Evolutionary conservation across 768 basidiomycete genomes (phyloP).

Genomic region (Tubosaeta sp.): DNA sequence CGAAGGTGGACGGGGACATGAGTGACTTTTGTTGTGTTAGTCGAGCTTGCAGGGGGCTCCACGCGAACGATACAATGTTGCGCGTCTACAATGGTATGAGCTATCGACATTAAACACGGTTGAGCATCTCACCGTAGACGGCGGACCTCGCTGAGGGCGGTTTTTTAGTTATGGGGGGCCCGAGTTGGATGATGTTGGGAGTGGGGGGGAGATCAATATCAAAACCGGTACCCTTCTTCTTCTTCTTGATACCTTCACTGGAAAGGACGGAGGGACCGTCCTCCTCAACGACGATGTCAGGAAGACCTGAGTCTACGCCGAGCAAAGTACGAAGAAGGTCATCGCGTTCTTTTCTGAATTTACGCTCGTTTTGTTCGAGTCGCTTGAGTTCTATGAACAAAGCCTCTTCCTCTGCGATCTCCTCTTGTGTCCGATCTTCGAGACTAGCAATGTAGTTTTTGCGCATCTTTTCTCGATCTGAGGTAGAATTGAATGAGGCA

Average conservation of each 20-base stretch:
- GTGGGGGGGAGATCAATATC: conserved; percentile 35
- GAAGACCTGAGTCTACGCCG: conserved; percentile 83
- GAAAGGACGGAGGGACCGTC: conserved; percentile 50
- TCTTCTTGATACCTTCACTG: conserved; percentile 51
- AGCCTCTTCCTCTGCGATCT: conserved; percentile 93
- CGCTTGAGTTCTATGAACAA: conserved; percentile 90
- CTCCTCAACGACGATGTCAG: conserved; percentile 61
- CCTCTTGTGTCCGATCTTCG: conserved; percentile 83
- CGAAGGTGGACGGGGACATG: conserved; percentile 81
- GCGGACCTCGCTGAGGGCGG: conserved; percentile 50
- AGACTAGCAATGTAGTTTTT: conserved; percentile 84
- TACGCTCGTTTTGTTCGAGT: conserved; percentile 88
- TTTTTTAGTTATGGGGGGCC: conserved; percentile 35
- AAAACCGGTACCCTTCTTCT: conserved; percentile 34
- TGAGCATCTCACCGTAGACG: conserved; percentile 47
- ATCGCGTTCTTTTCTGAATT: conserved; percentile 85
- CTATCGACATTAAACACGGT: background rate
- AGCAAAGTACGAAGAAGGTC: conserved; percentile 79
- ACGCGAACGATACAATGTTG: conserved; percentile 70
- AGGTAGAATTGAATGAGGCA: background rate
- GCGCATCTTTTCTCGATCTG: conserved; percentile 83
- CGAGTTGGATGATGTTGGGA: conserved; percentile 34
- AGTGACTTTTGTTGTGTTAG: conserved; percentile 57
- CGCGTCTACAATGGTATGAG: conserved; percentile 44
- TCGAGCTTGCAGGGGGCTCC: conserved; percentile 44